A percentile compares a stretch with the other conserved stretches of the same genome.
These are phyloP conservation scores for Leptographium wingfieldii DNA, from an alignment of 2,329 filamentous ascomycete species.

Conservation along the genomic window DNA sequence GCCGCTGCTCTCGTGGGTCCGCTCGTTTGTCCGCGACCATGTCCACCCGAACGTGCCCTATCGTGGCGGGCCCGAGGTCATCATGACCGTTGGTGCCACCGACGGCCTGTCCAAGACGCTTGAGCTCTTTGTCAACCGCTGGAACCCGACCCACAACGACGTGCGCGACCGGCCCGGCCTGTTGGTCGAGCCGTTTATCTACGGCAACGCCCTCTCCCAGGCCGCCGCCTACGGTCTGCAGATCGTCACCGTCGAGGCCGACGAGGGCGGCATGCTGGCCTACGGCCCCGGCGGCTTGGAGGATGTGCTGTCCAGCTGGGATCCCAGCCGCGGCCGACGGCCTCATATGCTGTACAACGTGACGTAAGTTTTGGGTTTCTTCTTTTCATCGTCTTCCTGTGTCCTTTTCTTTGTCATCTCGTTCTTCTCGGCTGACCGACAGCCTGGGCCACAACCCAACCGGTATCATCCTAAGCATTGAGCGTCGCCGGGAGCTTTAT, in stretches of 20 bases:
- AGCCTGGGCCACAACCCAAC: conserved; percentile 88
- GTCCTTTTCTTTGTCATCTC: neutral
- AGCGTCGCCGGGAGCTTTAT: conserved; percentile 69
- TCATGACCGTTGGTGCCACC: conserved; percentile 70
- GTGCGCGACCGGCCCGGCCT: conserved; percentile 60
- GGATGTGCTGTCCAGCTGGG: conserved; percentile 75
- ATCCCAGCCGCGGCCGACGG: conserved; percentile 56
- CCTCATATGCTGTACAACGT: conserved; percentile 86
- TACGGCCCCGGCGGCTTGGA: conserved; percentile 60
- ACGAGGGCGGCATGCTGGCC: conserved; percentile 67
- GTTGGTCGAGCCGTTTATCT: conserved; percentile 69
- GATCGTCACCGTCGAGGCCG: conserved; percentile 60
- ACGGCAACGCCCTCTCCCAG: conserved; percentile 62
- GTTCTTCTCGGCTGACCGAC: conserved; percentile 16
- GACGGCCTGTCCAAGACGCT: conserved; percentile 75
- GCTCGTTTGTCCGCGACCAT: conserved; percentile 62
- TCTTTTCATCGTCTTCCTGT: neutral
- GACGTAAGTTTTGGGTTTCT: conserved; percentile 47
- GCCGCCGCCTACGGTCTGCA: conserved; percentile 57
- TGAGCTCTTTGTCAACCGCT: conserved; percentile 63
- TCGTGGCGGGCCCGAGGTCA: conserved; percentile 58
- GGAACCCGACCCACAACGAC: conserved; percentile 53
- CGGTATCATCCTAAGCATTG: conserved; percentile 57
- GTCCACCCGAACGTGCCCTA: conserved; percentile 78
- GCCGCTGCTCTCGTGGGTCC: conserved; percentile 62